Evolutionary conservation across 495 filamentous ascomycete genomes (phyloP).

Genomic region (Aspergillus cavernicola): DNA sequence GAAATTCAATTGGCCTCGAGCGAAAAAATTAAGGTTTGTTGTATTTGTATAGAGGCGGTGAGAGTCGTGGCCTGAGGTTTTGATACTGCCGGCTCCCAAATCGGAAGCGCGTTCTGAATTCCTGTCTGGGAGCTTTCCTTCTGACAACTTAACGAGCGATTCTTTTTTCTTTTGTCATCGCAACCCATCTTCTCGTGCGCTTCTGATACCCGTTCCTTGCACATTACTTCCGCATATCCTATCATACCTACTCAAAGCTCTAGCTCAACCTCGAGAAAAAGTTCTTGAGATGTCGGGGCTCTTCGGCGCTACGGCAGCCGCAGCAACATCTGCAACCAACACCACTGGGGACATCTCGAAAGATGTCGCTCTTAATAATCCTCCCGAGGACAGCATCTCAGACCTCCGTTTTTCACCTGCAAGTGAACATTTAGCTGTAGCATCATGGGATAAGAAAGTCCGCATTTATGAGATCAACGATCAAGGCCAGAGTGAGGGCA

Average conservation of each 20-base stretch:
- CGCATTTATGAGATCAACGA: constrained; percentile 84
- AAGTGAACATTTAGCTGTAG: constrained; percentile 74
- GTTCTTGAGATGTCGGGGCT: constrained; percentile 46
- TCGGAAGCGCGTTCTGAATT: not conserved
- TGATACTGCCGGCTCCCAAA: constrained; percentile 10
- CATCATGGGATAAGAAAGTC: constrained; percentile 92
- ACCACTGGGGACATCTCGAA: constrained; percentile 88
- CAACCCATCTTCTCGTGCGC: not conserved
- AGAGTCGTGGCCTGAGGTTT: not conserved
- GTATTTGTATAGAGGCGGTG: constrained; percentile 8
- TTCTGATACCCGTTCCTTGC: not conserved
- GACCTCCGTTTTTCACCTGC: constrained; percentile 77
- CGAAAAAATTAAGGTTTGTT: too few relatives aligned
- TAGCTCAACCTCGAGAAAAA: constrained; percentile 2
- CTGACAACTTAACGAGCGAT: not conserved
- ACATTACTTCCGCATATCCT: not conserved
- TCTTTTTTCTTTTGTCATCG: not conserved
- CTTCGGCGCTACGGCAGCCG: constrained; percentile 55
- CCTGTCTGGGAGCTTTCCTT: constrained; percentile 1
- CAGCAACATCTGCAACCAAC: constrained; percentile 51
- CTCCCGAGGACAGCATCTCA: constrained; percentile 83
- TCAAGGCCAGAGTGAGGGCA: constrained; percentile 67
- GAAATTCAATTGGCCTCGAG: too few relatives aligned
- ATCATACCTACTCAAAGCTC: not conserved
- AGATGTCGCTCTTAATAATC: constrained; percentile 71